Base-by-base conservation (phyloP, 495 filamentous ascomycete species). In the Penicillium tannophilum region DNA sequence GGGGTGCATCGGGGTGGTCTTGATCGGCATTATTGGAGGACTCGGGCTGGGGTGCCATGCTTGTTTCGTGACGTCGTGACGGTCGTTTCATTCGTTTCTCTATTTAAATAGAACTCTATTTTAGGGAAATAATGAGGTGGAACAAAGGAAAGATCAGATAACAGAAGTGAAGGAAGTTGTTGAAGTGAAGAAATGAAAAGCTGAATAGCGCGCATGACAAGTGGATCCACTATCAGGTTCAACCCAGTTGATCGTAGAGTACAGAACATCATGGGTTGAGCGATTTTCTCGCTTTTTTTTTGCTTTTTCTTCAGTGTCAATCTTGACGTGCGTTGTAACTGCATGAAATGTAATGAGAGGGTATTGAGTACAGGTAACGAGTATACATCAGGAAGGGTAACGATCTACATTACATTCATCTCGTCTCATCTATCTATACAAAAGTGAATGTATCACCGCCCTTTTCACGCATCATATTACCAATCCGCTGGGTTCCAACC, bases 381-480 rank as follows among this genome's bases (percentile, higher is more conserved):
- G 33, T 36, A 36, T 11, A 36, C 10, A 36, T 9, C 12, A 36
- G 33, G 6, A 36, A 36, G 3, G 9, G 12, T 36, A 36, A 36
- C 33, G 33, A 41, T 41, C 14, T 41, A 17, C 39, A 41, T 41
- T 41, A 41, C 39, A 41, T 41, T 41, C 33, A 36, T 36, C 33
- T 36, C 20, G 20, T 23, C 20, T 23, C 20, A 23, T 23, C 49
- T 20, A 17, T 17, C 56, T 64, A 79, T 64, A 79, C 70, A 68
- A 80, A 80, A 17, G 75, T 78, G 84, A 97, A 98, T 2, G 89
- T 93, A 84, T 98, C 94, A 33, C 91, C 88, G 19, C 88, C 87
- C 63, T 79, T 86, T 53, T 93, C 85, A 75, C 87, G 88, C 66
- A 90, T 78, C 76, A 89, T 88, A 54, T 79, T 80, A 14, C 76